A percentile compares a stretch with the other conserved stretches of the same genome.
phyloP scores from a whole-genome alignment of 805 yeast genomes.

The Monosporozyma aerobia region DNA sequence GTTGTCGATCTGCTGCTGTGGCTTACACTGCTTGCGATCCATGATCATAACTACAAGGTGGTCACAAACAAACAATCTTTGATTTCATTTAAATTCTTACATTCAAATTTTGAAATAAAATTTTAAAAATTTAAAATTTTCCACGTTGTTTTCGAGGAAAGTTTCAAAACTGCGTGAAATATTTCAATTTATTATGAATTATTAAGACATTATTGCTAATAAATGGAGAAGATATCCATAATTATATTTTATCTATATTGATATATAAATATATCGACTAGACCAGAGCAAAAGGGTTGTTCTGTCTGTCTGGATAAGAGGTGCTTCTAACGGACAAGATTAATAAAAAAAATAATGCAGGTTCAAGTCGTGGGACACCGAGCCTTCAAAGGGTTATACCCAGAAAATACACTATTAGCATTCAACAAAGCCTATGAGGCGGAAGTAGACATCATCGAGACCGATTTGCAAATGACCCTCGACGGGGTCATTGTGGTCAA shows the following conservation, averaged over 20 bases:
- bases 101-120: too few species aligned
- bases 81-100: not conserved
- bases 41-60: not conserved
- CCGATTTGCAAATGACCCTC: constrained; percentile 45
- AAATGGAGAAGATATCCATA: not conserved
- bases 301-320: too few species aligned
- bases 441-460: constrained; percentile 40
- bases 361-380: constrained; percentile 27
- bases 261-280: too few species aligned
- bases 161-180: not conserved
- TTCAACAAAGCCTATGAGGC: constrained; percentile 40
- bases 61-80: not conserved
- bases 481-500: constrained; percentile 48
- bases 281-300: too few species aligned
- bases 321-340: too few species aligned
- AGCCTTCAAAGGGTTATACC: constrained; percentile 30
- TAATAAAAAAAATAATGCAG: not conserved
- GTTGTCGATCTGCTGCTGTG: not conserved
- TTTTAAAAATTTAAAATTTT: not conserved
- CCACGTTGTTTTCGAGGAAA: not conserved
- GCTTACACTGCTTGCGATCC: not conserved
- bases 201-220: not conserved
- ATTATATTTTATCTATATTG: too few species aligned
- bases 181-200: too few species aligned
- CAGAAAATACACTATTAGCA: constrained; percentile 40